Evolutionary conservation across 345 rosid genomes (phyloP), one percentile per base, ranked within the genome.

Genomic region (Salix caprea): DNA sequence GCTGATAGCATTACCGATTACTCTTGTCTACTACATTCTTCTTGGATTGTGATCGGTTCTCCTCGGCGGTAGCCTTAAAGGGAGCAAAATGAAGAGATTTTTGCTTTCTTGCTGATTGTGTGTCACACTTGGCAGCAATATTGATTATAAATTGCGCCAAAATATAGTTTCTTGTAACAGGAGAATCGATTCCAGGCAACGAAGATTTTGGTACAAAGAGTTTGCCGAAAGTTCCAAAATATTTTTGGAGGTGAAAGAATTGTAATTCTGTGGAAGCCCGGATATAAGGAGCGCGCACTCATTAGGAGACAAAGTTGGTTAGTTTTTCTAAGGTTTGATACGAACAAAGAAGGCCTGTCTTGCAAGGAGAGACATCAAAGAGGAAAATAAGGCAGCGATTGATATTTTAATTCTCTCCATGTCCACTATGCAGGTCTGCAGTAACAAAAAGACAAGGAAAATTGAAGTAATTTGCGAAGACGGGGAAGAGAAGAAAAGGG

Each of bases 251-350:
- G 69, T 70, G 14, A 19, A 69, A 50, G 28, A 0, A 48, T 70
- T 48, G 82, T 82, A 83, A 78, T 69, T 65, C 76, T 67, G 71
- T 67, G n/a, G 76, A 77, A 68, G 74, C 82, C 90, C 60, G 37
- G 79, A 82, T 78, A 64, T 69, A 78, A 79, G 93, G 87, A 82
- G 77, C 78, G 64, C 84, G 91, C 86, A 85, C 72, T 79, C 88
- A 74, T 83, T 73, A 85, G 26, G 77, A 82, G 84, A 87, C 88
- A 85, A 74, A 81, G 70, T 67, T 37, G 2, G 70, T 60, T 37
- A 71, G 70, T 71, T 66, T 71, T 79, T 73, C 58, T 72, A 64
- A 74, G 60, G 70, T 70, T 72, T 72, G 48, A 66, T 12, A 71
- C 79, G 32, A 80, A 76, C 76, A 78, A 30, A n/a, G 19, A 71